These are phyloP conservation scores for Boletus reticuloceps DNA, from an alignment of 768 basidiomycete genomes.

Conservation along the genomic window DNA sequence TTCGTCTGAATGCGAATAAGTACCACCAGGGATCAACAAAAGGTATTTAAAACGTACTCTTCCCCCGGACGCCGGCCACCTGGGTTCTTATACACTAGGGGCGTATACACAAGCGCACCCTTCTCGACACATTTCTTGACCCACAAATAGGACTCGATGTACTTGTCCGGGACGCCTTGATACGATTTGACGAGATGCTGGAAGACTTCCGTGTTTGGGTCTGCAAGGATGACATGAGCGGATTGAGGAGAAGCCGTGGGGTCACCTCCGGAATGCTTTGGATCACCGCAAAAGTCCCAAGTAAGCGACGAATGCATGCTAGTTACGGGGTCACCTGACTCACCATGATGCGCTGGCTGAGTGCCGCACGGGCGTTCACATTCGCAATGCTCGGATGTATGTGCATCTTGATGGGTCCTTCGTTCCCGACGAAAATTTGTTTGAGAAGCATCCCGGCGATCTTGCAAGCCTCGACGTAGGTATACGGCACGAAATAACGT, in stretches of 20 bases:
- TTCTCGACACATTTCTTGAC: slow-evolving; percentile 81
- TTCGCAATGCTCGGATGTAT: slow-evolving; percentile 82
- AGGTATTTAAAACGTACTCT: slow-evolving; percentile 49
- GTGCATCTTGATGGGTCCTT: slow-evolving; percentile 67
- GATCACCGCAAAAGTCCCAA: neutral
- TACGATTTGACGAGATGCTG: slow-evolving; percentile 69
- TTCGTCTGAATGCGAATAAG: slow-evolving; percentile 48
- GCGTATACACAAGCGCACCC: slow-evolving; percentile 63
- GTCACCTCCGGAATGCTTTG: slow-evolving; percentile 78
- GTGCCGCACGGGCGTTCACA: slow-evolving; percentile 63
- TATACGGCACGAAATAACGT: slow-evolving; percentile 75
- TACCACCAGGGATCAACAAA: neutral
- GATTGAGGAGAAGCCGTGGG: slow-evolving; percentile 66
- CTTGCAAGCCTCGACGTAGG: slow-evolving; percentile 83
- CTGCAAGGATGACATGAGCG: slow-evolving; percentile 75
- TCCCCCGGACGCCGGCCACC: slow-evolving; percentile 79
- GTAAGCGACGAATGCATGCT: neutral
- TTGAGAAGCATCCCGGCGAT: slow-evolving; percentile 69
- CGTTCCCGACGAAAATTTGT: slow-evolving; percentile 73
- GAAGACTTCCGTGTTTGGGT: slow-evolving; percentile 76
- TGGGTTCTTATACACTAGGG: slow-evolving; percentile 79
- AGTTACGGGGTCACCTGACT: slow-evolving; percentile 12
- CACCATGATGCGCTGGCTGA: slow-evolving; percentile 72
- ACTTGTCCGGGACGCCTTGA: slow-evolving; percentile 67
- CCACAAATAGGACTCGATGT: slow-evolving; percentile 80